Evolutionary conservation across 768 basidiomycete species (phyloP), one percentile per base, ranked within the genome.

Genomic region (Dentipellis sp.): DNA sequence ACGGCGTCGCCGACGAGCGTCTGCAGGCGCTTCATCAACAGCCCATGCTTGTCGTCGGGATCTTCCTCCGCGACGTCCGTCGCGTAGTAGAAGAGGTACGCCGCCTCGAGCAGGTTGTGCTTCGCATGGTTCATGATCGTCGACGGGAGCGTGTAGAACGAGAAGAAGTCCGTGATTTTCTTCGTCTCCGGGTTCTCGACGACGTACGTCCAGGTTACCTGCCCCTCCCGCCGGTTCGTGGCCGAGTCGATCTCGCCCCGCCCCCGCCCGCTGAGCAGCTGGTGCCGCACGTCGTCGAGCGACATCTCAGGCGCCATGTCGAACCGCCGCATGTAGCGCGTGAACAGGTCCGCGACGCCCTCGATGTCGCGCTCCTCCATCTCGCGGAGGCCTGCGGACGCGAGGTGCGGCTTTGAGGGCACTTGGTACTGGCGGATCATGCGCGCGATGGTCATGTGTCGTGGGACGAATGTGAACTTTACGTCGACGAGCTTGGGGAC

Each of bases 151-250:
- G 90, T 90, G 69, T 97, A 99, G 75, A 98, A 95, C 9, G 95
- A 94, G 71, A 97, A 87, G 66, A 94, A 89, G 71, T 99, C 97
- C 1, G 95, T 97, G 63, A 99, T 86, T 59, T 79, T 78, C 57
- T 87, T 82, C 2, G 88, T 87, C 56, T 80, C 71, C 1, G 90
- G 88, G 69, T 97, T 80, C 94, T 98, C 94, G 48, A 97, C 89
- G 35, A 99, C 94, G 65, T 95, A 98, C 2, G 88, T 76, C 94
- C 94, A 99, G 2, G 89, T 86, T 29, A 98, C 95, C 67, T 98
- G 97, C 1, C 82, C 83, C 8, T 79, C 71, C 60, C 89, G 76
- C 65, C 85, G 65, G 64, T 66, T 80, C 69, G 58, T 68, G 50
- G 67, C 60, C 51, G 75, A 78, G 38, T 78, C 78, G 11, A 71